Evolutionary conservation across 495 filamentous ascomycete species (phyloP).

Genomic region (Aspergillus egyptiacus): DNA sequence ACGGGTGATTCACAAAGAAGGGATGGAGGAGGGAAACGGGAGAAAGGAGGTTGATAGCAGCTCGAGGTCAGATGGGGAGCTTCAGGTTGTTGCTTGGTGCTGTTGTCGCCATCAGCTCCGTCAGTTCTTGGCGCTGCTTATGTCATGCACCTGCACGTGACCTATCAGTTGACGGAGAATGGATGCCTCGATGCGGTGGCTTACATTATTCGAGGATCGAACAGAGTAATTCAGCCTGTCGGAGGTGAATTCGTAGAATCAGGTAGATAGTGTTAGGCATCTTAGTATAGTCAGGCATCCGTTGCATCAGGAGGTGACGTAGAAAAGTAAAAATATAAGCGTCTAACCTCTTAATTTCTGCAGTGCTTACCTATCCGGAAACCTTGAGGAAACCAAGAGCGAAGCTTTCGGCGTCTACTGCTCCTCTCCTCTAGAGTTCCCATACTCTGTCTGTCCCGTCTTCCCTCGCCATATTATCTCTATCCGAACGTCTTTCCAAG

Average conservation of each 20-base stretch:
- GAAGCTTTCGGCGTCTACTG: too few relatives aligned
- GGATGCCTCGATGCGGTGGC: neutral
- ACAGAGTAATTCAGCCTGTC: neutral
- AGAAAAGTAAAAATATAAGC: too few relatives aligned
- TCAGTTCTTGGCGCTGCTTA: constrained; percentile 15
- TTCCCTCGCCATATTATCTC: neutral
- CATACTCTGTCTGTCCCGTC: too few relatives aligned
- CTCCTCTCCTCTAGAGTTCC: too few relatives aligned
- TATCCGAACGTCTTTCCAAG: neutral
- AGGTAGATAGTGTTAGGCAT: neutral
- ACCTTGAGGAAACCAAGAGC: too few relatives aligned
- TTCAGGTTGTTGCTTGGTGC: too few relatives aligned
- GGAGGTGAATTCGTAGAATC: neutral
- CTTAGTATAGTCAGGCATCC: too few relatives aligned
- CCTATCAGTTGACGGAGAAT: neutral
- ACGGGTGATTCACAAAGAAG: neutral
- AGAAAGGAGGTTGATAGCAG: constrained; percentile 7
- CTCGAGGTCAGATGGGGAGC: constrained; percentile 11
- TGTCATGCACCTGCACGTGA: constrained; percentile 2
- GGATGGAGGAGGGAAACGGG: neutral
- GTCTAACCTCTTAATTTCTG: too few relatives aligned
- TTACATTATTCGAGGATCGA: neutral
- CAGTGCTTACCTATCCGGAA: too few relatives aligned
- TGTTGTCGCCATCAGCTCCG: constrained; percentile 18
- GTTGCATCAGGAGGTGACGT: too few relatives aligned